A percentile compares a stretch with the other conserved stretches of the same genome.
These are phyloP conservation scores for Cutaneotrichosporon sp. DNA, from an alignment of 1,284 basidiomycete genomes.

Conservation along the genomic window DNA sequence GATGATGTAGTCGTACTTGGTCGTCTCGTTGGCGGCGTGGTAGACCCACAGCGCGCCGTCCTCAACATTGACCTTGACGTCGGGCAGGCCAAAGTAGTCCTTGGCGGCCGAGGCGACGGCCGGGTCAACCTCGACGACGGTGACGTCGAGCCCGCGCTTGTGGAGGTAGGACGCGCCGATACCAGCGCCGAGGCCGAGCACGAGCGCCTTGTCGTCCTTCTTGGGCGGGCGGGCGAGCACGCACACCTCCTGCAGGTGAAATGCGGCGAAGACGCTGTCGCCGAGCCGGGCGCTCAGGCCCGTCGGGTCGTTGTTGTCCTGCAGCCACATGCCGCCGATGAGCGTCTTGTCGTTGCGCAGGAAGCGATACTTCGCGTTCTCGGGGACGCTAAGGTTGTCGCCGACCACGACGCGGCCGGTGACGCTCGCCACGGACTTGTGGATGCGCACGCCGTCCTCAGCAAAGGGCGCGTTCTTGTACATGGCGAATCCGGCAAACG, in stretches of 20 bases:
- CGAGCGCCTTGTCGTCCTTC: constrained; percentile 29
- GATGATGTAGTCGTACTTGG: constrained; percentile 70
- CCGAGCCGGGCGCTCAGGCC: constrained; percentile 57
- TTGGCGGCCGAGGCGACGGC: constrained; percentile 80
- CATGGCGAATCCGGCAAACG: neutral
- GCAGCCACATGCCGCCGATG: constrained; percentile 84
- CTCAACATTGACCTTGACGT: constrained; percentile 63
- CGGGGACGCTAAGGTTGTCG: constrained; percentile 65
- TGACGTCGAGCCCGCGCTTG: constrained; percentile 62
- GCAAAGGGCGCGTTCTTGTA: neutral
- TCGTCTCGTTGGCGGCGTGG: constrained; percentile 41
- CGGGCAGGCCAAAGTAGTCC: constrained; percentile 70
- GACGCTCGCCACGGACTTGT: constrained; percentile 59
- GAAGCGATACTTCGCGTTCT: constrained; percentile 68
- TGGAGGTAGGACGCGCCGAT: constrained; percentile 73
- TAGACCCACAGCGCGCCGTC: constrained; percentile 72
- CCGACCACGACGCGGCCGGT: constrained; percentile 77
- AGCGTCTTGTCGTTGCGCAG: constrained; percentile 84
- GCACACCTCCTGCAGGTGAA: neutral
- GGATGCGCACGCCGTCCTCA: constrained; percentile 8
- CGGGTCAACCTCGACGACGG: constrained; percentile 72
- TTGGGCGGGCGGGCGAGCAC: constrained; percentile 46
- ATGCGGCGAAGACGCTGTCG: constrained; percentile 49
- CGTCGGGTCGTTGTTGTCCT: constrained; percentile 19
- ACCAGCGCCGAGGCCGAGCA: constrained; percentile 74